Conservation (phyloP, 2,329 filamentous ascomycete species). For the Monilinia polystroma region DNA sequence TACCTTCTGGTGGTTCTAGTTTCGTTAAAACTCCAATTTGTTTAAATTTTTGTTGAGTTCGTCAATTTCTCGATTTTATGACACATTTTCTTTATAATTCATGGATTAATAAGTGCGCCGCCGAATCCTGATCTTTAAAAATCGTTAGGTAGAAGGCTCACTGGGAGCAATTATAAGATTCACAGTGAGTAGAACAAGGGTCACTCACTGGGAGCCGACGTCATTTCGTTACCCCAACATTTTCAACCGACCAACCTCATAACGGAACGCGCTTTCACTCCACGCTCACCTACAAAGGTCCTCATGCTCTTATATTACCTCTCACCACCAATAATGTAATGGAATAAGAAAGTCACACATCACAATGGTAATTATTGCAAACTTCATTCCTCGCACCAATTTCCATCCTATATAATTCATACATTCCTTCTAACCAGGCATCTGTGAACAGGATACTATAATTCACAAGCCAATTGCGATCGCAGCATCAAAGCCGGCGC, state of each 20-base stretch:
- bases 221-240: constrained; percentile 13
- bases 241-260: constrained; percentile 11
- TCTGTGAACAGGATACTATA: constrained; percentile 48
- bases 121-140: not conserved
- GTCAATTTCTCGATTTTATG: not conserved
- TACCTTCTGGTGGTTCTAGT: not conserved
- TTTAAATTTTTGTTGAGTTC: not conserved
- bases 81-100: not conserved
- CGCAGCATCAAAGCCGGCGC: constrained; percentile 60
- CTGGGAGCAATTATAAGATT: not conserved
- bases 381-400: not conserved
- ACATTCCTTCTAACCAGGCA: constrained; percentile 1
- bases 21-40: not conserved
- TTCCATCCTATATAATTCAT: not conserved
- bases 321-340: constrained; percentile 4
- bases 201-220: constrained; percentile 11
- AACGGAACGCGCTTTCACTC: constrained; percentile 7
- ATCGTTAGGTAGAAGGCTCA: not conserved
- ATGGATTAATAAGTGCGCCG: not conserved
- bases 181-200: not conserved
- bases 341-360: not conserved
- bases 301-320: not conserved
- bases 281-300: not conserved
- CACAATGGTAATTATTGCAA: not conserved
- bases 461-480: constrained; percentile 53